Conservation (phyloP, 495 filamentous ascomycete species). For the Bryoglossum gracile region DNA sequence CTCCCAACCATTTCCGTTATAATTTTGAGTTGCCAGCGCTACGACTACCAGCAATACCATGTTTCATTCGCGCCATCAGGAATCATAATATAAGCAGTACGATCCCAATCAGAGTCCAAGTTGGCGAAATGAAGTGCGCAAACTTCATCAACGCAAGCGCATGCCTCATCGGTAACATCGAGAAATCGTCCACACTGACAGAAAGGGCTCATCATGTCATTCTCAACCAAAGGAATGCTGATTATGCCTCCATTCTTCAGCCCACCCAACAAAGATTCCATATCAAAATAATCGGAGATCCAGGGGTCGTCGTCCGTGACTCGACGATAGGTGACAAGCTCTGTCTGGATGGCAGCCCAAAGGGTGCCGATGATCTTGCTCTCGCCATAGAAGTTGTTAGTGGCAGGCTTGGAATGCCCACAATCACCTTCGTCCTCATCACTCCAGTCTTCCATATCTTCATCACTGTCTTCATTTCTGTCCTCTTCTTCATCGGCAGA, state of each 20-base stretch:
- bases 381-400: conserved; percentile 17
- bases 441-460: background rate
- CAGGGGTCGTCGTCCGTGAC: conserved; percentile 24
- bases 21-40: background rate
- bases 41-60: background rate
- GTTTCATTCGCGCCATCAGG: background rate
- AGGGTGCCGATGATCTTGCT: conserved; percentile 20
- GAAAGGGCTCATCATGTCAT: conserved; percentile 25
- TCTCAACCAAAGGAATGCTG: conserved; percentile 13
- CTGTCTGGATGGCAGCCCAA: conserved; percentile 26
- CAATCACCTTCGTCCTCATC: background rate
- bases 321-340: conserved; percentile 26
- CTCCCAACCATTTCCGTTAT: too few relatives aligned
- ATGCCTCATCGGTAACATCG: conserved; percentile 1
- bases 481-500: conserved; percentile 3
- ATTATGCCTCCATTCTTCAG: conserved; percentile 11
- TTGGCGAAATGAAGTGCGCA: conserved; percentile 26
- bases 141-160: conserved; percentile 17
- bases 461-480: background rate
- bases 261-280: conserved; percentile 16
- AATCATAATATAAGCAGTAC: conserved; percentile 14
- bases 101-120: conserved; percentile 23
- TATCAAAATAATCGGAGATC: conserved; percentile 26
- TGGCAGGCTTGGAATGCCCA: too few relatives aligned
- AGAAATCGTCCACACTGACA: conserved; percentile 23